Base-by-base conservation (phyloP, 768 basidiomycete species). In the Rossbeevera mucosa region DNA sequence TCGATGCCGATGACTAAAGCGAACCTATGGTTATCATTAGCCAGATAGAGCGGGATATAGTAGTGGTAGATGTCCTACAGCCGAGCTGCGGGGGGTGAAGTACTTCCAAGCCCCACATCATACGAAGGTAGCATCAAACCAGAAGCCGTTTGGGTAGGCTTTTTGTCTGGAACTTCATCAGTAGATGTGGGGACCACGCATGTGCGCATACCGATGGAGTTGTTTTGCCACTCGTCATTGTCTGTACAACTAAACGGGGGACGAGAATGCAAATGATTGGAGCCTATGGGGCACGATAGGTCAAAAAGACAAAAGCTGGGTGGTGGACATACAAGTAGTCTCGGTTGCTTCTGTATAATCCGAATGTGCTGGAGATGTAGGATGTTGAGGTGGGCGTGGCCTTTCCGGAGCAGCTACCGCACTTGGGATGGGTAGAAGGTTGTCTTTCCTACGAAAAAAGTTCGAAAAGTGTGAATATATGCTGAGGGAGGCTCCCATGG, bases 1-100 rank as follows among this genome's bases (percentile, higher is more conserved):
- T 77, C 69, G 45, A 78, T 76, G 12, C 76, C 77, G 38, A 78
- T 73, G 45, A 76, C 64, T 22, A 78, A 63, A 8, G 74, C 74
- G 13, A 74, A 72, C 43, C 45, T 46, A 29, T 9, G 14, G 45
- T 3, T 21, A 20, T 28, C 11, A 13, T 29, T 9, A 46, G 8
- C 18, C 5, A 13, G 8, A 16, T 3, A 30, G 9, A 14, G 29
- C 26, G 20, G 8, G 25, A 29, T 7, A 46, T 29, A 21, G 14
- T 29, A 21, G 14, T 7, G n/a, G 13, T 18, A 7, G 14, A 21
- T 29, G 8, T 46, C 20, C 20, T 29, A 46, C 44, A 44, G 20
- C 7, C n/a, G 44, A 28, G 20, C 25, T 26, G 25, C 6, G 26
- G 44, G 18, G 18, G 44, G 24, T 22, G 24, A 43, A 11, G 21